These are phyloP conservation scores for Euphorbia celastroides DNA, from an alignment of 441 rosid species.

Conservation along the genomic window DNA sequence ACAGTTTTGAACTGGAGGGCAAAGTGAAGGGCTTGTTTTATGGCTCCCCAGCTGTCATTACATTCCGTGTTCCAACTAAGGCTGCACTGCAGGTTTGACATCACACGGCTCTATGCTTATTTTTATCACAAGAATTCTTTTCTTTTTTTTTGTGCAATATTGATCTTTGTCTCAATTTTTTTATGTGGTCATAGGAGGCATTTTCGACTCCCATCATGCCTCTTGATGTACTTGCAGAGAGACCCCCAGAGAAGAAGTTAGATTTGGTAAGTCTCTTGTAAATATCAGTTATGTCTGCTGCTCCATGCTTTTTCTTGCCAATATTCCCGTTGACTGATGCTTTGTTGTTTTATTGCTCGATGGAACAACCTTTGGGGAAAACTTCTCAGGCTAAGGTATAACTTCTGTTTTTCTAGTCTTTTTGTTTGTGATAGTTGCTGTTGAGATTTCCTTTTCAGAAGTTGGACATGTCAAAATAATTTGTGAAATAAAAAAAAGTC, in stretches of 20 bases:
- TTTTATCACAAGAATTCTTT: neutral
- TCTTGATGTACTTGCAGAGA: slow-evolving; percentile 78
- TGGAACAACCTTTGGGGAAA: slow-evolving; percentile 33
- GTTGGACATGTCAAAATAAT: neutral
- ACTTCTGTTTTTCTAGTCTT: neutral
- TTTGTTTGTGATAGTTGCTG: neutral
- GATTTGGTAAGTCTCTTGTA: slow-evolving; percentile 48
- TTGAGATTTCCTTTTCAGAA: neutral
- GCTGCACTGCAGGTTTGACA: slow-evolving; percentile 68
- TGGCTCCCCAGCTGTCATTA: slow-evolving; percentile 79
- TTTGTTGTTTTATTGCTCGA: slow-evolving; percentile 25
- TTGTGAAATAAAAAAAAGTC: neutral
- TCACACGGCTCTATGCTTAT: neutral
- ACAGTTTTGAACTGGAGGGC: slow-evolving; percentile 78
- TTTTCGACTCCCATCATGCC: slow-evolving; percentile 81
- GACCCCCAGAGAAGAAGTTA: slow-evolving; percentile 62
- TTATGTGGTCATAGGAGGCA: slow-evolving; percentile 44
- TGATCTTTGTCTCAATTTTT: neutral
- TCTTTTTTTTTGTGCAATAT: neutral
- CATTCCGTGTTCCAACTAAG: slow-evolving; percentile 89
- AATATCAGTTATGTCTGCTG: neutral
- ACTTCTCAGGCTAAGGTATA: slow-evolving; percentile 81
- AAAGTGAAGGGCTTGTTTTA: slow-evolving; percentile 70
- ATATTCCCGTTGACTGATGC: slow-evolving; percentile 11
- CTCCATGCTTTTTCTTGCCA: neutral